These are phyloP conservation scores for Pichia sp. DNA, from an alignment of 1,139 yeast species.

Conservation along the genomic window DNA sequence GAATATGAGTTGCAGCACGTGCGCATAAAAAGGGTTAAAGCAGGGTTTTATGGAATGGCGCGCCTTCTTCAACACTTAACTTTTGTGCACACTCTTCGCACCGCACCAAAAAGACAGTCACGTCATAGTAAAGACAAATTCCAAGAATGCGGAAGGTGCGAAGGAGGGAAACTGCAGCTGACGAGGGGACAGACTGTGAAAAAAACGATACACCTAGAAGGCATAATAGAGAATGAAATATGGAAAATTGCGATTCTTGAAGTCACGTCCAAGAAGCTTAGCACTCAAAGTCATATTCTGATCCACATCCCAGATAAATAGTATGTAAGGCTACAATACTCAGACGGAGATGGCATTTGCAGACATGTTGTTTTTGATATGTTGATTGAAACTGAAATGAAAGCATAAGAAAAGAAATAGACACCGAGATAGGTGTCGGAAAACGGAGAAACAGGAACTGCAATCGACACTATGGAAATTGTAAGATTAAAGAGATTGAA, in stretches of 20 bases:
- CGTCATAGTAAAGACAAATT: background rate
- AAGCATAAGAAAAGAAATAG: background rate
- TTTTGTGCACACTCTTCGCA: background rate
- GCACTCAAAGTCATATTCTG: conserved; percentile 5
- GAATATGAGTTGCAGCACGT: background rate
- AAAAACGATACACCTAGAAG: background rate
- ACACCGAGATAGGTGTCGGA: too few relatives aligned
- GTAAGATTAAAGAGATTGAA: too few relatives aligned
- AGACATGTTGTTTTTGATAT: background rate
- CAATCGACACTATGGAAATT: too few relatives aligned
- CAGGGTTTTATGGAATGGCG: background rate
- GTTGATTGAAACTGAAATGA: background rate
- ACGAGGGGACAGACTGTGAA: background rate
- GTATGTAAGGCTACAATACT: conserved; percentile 6
- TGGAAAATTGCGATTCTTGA: background rate
- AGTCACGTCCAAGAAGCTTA: background rate
- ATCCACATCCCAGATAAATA: conserved; percentile 10
- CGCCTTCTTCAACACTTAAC: background rate
- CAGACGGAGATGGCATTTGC: background rate
- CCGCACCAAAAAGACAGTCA: background rate
- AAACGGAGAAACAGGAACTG: too few relatives aligned
- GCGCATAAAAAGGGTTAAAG: background rate
- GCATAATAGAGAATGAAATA: background rate
- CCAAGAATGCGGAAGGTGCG: background rate
- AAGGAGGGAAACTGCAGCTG: background rate